Evolutionary conservation across 176 grass and related monocot species (phyloP), one percentile per base, ranked within the genome.

Genomic region (Aegilops tauschii): DNA sequence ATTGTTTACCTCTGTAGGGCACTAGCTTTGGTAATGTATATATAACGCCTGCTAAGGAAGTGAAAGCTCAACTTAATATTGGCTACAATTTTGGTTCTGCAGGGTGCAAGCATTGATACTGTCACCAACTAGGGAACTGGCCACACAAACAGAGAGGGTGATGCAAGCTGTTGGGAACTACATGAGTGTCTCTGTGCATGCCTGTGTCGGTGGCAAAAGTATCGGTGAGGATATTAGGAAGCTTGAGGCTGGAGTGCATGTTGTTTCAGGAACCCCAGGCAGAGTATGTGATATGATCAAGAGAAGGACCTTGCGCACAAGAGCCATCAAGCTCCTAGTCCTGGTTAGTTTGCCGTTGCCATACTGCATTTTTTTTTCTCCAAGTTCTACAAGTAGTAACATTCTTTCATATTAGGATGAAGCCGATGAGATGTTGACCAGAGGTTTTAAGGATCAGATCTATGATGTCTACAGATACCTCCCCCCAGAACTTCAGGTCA

Each of bases 371-470:
- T 59, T 28, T 74, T 13, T 35, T 12, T 25, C 16, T 34, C 69
- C 6, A 34, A 45, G 4, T 17, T 18, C 11, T 47, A 4, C 1
- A 1, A 9, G 16, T 21, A 37, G 74, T 84, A 73, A 86, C 82
- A 61, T 84, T 18, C 14, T 68, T 65, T 17, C 49, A 63, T 76
- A 37, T 84, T 77, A 96, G 93, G 96, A 98, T 78, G 96, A 98
- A 86, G 91, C 93, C 39, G 96, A 98, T 91, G 96, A 98, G 80
- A 96, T 98, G 93, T 82, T 96, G 92, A 96, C 82, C 68, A 86
- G 92, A 87, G 96, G 92, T 12, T 98, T 98, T 65, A 94, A 98
- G 90, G 96, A 98, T 78, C 96, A 98, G 85, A 98, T 96, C 63
- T 96, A 98, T 69, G 93, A 91, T 78, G 87, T 98, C 27, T 98